Conservation (phyloP, 768 basidiomycete genomes). For the Kwoniella shandongensis region DNA sequence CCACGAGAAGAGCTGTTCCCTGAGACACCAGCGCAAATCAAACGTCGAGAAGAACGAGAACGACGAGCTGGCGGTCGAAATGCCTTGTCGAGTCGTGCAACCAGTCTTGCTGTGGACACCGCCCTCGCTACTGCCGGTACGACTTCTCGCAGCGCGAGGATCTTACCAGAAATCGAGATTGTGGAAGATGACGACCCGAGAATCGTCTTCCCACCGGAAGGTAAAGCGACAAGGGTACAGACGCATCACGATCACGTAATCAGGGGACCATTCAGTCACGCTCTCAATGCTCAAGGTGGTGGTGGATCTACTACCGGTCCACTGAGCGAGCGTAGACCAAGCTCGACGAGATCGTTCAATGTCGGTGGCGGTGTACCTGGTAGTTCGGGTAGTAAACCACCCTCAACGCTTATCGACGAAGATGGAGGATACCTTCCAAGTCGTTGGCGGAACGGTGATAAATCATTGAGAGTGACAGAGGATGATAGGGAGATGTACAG, state of each 20-base stretch:
- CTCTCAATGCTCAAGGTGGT: constrained; percentile 26
- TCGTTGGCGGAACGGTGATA: constrained; percentile 51
- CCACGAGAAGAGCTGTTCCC: constrained; percentile 46
- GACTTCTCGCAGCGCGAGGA: constrained; percentile 9
- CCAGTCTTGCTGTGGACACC: constrained; percentile 26
- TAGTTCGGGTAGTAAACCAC: constrained; percentile 15
- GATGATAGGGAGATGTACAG: constrained; percentile 50
- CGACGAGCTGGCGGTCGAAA: constrained; percentile 16
- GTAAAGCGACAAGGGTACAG: constrained; percentile 32
- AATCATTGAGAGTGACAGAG: constrained; percentile 39
- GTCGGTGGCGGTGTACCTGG: constrained; percentile 12
- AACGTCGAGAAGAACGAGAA: constrained; percentile 42
- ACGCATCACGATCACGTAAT: constrained; percentile 44
- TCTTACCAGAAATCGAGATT: constrained; percentile 48
- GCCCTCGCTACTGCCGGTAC: constrained; percentile 2
- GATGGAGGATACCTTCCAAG: constrained; percentile 48
- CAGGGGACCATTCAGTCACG: constrained; percentile 35
- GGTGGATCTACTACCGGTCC: constrained; percentile 3
- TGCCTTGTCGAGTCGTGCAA: neutral
- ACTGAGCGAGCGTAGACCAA: constrained; percentile 1
- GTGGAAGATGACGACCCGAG: constrained; percentile 49
- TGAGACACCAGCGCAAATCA: constrained; percentile 50
- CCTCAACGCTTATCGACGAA: constrained; percentile 37
- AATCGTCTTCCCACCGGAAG: constrained; percentile 36
- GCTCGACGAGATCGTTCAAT: constrained; percentile 3